phyloP scores from a whole-genome alignment of 768 basidiomycete genomes.

The Clathrus columnatus region DNA sequence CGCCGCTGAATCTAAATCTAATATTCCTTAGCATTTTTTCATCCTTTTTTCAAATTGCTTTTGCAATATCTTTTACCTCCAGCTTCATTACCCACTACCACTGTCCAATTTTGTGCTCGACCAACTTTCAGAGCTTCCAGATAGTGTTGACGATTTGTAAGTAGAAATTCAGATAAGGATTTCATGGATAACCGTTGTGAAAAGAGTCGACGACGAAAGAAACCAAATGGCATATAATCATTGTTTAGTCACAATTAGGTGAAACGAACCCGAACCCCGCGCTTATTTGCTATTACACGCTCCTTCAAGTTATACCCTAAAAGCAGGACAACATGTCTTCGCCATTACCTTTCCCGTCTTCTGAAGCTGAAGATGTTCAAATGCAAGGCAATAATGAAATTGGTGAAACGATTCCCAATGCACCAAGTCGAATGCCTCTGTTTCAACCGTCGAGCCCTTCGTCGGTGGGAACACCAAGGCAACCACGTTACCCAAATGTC shows the following conservation, averaged over 20 bases:
- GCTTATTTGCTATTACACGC: not conserved
- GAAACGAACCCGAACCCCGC: not conserved
- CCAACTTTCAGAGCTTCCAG: conserved; percentile 42
- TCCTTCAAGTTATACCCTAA: not conserved
- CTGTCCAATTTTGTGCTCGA: conserved; percentile 58
- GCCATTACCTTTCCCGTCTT: conserved; percentile 22
- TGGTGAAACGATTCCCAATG: conserved; percentile 33
- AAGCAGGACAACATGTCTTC: conserved; percentile 16
- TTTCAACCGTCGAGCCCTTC: conserved; percentile 51
- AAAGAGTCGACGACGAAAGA: not conserved
- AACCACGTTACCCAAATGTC: conserved; percentile 23
- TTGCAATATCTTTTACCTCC: conserved; percentile 51
- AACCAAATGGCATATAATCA: not conserved
- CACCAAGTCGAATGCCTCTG: conserved; percentile 36
- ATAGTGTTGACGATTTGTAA: conserved; percentile 49
- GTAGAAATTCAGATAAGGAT: conserved; percentile 30
- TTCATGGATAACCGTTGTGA: not conserved
- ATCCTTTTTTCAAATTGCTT: not conserved
- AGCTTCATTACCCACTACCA: conserved; percentile 94
- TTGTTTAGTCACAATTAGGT: not conserved
- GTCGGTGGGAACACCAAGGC: conserved; percentile 38
- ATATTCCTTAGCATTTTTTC: not conserved
- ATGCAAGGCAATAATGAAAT: conserved; percentile 18
- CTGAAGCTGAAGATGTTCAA: conserved; percentile 22
- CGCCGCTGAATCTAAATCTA: conserved; percentile 87